A percentile compares a stretch with the other conserved stretches of the same genome.
These are phyloP conservation scores for Zasmidium angulare DNA, from an alignment of 2,329 filamentous ascomycete species.

Conservation along the genomic window DNA sequence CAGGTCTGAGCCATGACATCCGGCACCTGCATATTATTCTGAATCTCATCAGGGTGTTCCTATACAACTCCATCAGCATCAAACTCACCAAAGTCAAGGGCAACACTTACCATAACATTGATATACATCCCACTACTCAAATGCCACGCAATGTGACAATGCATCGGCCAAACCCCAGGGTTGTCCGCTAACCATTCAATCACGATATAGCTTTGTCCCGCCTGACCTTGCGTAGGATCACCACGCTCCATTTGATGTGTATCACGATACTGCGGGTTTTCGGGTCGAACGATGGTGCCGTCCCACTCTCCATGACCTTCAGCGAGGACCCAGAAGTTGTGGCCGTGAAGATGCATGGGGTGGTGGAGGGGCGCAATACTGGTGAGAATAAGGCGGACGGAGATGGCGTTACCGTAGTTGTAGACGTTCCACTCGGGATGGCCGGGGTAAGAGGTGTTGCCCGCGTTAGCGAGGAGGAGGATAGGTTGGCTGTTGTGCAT, in stretches of 20 bases:
- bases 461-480: constrained; percentile 33
- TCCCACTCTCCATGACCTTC: constrained; percentile 44
- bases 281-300: constrained; percentile 37
- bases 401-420: constrained; percentile 39
- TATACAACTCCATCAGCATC: background rate
- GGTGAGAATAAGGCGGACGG: constrained; percentile 44
- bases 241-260: constrained; percentile 30
- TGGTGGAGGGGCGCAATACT: constrained; percentile 34
- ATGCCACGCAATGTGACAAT: constrained; percentile 39
- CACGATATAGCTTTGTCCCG: constrained; percentile 30
- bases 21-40: constrained; percentile 24
- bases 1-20: constrained; percentile 32
- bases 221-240: background rate
- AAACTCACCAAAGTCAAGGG: background rate
- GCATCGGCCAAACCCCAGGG: constrained; percentile 40
- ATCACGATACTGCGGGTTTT: constrained; percentile 42
- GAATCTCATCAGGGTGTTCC: constrained; percentile 25
- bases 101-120: constrained; percentile 26
- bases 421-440: constrained; percentile 35
- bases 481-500: constrained; percentile 29
- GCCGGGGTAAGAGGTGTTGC: constrained; percentile 33
- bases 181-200: constrained; percentile 39
- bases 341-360: constrained; percentile 50
- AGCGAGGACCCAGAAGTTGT: constrained; percentile 46
- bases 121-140: constrained; percentile 32